phyloP scores from a whole-genome alignment of 257 asterid species.

The Solanum rostratum region DNA sequence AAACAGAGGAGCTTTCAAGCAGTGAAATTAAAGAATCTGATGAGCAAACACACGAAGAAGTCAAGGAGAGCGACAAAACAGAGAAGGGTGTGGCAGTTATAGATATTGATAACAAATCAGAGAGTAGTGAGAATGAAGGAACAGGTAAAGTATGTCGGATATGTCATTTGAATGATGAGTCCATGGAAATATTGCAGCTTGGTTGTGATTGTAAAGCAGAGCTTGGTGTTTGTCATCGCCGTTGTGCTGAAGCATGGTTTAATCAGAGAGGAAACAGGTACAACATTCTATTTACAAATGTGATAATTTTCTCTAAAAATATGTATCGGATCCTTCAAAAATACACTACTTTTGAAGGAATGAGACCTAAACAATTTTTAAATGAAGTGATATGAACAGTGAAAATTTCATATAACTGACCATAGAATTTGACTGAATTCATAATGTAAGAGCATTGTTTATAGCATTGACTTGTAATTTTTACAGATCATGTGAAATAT shows the following conservation, averaged over 20 bases:
- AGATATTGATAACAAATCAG: constrained; percentile 1
- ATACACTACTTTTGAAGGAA: too few species aligned
- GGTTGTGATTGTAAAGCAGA: constrained; percentile 48
- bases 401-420: neutral
- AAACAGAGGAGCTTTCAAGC: neutral
- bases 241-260: constrained; percentile 50
- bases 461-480: neutral
- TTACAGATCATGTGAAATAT: constrained; percentile 43
- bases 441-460: neutral
- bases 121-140: neutral
- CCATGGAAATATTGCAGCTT: constrained; percentile 18
- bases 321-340: too few species aligned
- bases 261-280: constrained; percentile 37
- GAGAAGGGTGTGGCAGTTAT: neutral
- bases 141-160: constrained; percentile 32
- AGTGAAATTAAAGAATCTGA: neutral
- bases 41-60: neutral
- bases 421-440: neutral
- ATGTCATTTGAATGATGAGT: constrained; percentile 39
- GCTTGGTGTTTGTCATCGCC: constrained; percentile 28
- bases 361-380: too few species aligned
- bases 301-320: too few species aligned
- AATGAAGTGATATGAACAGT: neutral
- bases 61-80: neutral
- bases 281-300: neutral